Conservation (phyloP, 495 filamentous ascomycete genomes). For the Tuber calosporum region DNA sequence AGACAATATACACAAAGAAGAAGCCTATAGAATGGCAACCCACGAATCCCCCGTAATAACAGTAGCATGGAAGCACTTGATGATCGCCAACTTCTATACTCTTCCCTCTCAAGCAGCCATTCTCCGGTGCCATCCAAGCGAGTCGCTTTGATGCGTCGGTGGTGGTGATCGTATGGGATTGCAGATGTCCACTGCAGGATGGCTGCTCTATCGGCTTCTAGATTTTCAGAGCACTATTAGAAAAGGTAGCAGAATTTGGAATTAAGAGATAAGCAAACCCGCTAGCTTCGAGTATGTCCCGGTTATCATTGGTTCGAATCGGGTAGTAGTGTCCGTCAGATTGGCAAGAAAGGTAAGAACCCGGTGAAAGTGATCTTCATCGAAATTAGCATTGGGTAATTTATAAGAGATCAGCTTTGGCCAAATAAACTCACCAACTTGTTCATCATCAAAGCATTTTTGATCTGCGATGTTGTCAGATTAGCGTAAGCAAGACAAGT, state of each 20-base stretch:
- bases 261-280: neutral
- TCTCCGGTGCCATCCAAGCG: conserved; percentile 19
- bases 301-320: neutral
- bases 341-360: neutral
- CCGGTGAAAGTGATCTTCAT: neutral
- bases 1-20: neutral
- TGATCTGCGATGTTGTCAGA: neutral
- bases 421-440: neutral
- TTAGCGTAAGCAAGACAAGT: neutral
- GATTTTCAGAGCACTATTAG: neutral
- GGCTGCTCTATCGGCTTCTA: conserved; percentile 7
- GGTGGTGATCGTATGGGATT: conserved; percentile 13
- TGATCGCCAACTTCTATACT: conserved; percentile 17
- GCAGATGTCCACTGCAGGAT: conserved; percentile 19
- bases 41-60: conserved; percentile 23
- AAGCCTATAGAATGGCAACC: neutral
- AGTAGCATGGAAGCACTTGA: conserved; percentile 18
- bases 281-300: neutral
- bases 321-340: neutral
- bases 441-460: neutral
- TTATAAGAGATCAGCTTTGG: neutral
- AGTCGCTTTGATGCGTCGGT: conserved; percentile 4
- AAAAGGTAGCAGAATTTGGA: neutral
- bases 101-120: conserved; percentile 20
- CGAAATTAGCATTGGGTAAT: neutral